Evolutionary conservation across 1,139 yeast genomes (phyloP).

Genomic region (Debaryomyces sp.): DNA sequence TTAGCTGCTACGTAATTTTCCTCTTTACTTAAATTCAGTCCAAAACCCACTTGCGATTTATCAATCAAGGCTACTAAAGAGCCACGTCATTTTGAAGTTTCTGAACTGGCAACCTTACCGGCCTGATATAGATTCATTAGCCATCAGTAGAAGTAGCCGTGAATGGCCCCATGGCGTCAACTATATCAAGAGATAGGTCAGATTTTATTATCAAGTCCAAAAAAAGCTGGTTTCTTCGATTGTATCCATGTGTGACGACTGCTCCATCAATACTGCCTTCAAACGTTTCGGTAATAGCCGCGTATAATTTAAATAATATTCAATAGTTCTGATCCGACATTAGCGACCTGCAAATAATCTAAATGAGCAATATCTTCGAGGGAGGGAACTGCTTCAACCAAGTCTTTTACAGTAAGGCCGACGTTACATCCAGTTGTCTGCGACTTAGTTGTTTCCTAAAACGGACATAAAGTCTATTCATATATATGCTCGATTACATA

Average conservation of each 20-base stretch:
- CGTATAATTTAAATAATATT: slow-evolving; percentile 39
- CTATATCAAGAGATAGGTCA: slow-evolving; percentile 62
- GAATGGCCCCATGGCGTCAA: slow-evolving; percentile 75
- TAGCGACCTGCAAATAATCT: slow-evolving; percentile 65
- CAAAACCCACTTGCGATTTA: slow-evolving; percentile 67
- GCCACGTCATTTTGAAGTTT: slow-evolving; percentile 57
- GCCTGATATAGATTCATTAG: slow-evolving; percentile 75
- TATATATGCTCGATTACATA: no score
- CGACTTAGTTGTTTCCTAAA: slow-evolving; percentile 55
- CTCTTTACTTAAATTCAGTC: no score
- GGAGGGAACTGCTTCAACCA: slow-evolving; percentile 61
- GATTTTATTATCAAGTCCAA: slow-evolving; percentile 59
- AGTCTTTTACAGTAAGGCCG: slow-evolving; percentile 64
- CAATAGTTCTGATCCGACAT: slow-evolving; percentile 66
- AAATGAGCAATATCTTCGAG: slow-evolving; percentile 57
- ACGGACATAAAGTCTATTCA: no score
- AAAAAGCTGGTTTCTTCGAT: slow-evolving; percentile 71
- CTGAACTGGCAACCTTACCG: slow-evolving; percentile 58
- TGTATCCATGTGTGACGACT: slow-evolving; percentile 74
- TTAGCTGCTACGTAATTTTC: no score
- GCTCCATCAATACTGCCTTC: slow-evolving; percentile 49
- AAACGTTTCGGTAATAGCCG: slow-evolving; percentile 47
- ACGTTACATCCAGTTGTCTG: slow-evolving; percentile 72
- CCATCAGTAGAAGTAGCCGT: slow-evolving; percentile 68
- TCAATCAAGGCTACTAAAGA: slow-evolving; percentile 66